A percentile compares a stretch with the other conserved stretches of the same genome.
Conservation (phyloP, 805 yeast genomes). For the Ascoidea tarda region DNA sequence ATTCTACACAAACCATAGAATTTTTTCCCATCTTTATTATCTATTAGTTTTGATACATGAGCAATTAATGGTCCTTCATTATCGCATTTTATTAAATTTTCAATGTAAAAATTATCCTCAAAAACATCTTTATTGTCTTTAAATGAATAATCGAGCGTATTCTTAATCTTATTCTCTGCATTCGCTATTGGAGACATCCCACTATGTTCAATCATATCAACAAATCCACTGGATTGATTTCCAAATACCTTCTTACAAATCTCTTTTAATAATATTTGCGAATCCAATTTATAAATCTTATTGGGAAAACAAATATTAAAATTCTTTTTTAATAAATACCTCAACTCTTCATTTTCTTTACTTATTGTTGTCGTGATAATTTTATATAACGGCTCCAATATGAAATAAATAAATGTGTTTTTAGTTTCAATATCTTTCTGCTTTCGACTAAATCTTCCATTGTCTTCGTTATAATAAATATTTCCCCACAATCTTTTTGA, state of each 20-base stretch:
- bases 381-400: slow-evolving; percentile 74
- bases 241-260: slow-evolving; percentile 45
- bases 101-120: neutral
- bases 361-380: slow-evolving; percentile 47
- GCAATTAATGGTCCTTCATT: slow-evolving; percentile 32
- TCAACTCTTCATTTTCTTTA: slow-evolving; percentile 28
- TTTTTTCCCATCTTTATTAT: slow-evolving; percentile 34
- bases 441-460: slow-evolving; percentile 28
- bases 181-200: slow-evolving; percentile 24
- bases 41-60: slow-evolving; percentile 43
- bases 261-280: slow-evolving; percentile 39
- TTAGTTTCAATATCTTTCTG: slow-evolving; percentile 14
- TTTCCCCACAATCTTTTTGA: slow-evolving; percentile 67
- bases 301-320: slow-evolving; percentile 32
- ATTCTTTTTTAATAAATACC: slow-evolving; percentile 28
- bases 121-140: slow-evolving; percentile 5
- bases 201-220: slow-evolving; percentile 27
- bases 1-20: slow-evolving; percentile 51
- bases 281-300: slow-evolving; percentile 32
- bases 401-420: slow-evolving; percentile 43
- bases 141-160: neutral
- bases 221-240: slow-evolving; percentile 29
- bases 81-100: slow-evolving; percentile 19
- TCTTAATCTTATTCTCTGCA: slow-evolving; percentile 14
- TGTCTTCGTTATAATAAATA: slow-evolving; percentile 29